These are phyloP conservation scores for Galerina sulciceps DNA, from an alignment of 768 basidiomycete genomes.

Conservation along the genomic window DNA sequence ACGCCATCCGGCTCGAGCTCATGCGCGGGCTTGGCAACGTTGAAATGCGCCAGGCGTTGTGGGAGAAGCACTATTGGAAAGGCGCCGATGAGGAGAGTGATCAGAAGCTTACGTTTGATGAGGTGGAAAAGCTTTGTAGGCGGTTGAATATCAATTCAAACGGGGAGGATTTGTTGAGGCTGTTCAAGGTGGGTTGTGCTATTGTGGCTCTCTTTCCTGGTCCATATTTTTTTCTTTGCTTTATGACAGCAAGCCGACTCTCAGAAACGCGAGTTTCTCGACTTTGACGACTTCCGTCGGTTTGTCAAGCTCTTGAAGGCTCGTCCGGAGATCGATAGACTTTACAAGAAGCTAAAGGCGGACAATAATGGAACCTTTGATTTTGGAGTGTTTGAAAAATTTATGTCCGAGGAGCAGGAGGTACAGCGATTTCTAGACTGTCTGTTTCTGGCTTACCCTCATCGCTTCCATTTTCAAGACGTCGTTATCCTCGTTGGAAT, in stretches of 20 bases:
- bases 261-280: constrained; percentile 59
- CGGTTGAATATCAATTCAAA: constrained; percentile 72
- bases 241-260: constrained; percentile 66
- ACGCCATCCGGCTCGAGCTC: constrained; percentile 71
- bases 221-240: neutral
- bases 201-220: neutral
- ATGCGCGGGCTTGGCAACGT: constrained; percentile 75
- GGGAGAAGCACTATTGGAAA: constrained; percentile 89
- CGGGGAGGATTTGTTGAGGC: constrained; percentile 56
- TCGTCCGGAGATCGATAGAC: constrained; percentile 75
- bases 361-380: constrained; percentile 39
- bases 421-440: constrained; percentile 24
- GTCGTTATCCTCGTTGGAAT: constrained; percentile 34
- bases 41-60: constrained; percentile 73
- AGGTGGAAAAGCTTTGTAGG: constrained; percentile 74
- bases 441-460: neutral
- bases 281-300: constrained; percentile 80
- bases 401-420: constrained; percentile 53
- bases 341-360: constrained; percentile 54
- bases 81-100: constrained; percentile 65
- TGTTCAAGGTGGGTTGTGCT: constrained; percentile 56
- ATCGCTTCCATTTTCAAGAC: constrained; percentile 32
- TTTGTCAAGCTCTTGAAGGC: constrained; percentile 87
- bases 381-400: constrained; percentile 44
- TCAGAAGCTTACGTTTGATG: constrained; percentile 70